Evolutionary conservation across 352 stramenopile genomes (phyloP).

Genomic region (Globisporangium emineosum): DNA sequence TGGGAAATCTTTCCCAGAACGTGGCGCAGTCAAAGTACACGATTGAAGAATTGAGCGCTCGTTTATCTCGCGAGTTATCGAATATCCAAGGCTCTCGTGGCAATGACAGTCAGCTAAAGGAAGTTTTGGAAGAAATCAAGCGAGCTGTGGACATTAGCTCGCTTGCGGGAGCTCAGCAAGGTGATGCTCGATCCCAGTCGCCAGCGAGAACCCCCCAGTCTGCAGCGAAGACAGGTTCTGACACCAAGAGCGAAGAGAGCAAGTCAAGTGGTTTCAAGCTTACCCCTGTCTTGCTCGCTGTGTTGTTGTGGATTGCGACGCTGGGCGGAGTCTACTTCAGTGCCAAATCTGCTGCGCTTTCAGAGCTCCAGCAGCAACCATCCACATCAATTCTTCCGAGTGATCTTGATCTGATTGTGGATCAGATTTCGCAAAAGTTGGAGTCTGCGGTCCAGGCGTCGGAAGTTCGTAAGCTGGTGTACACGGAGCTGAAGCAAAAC

Average conservation of each 20-base stretch:
- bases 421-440: conserved; percentile 21
- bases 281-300: conserved; percentile 9
- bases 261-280: conserved; percentile 8
- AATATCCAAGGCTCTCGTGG: conserved; percentile 13
- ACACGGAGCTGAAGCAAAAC: conserved; percentile 19
- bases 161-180: conserved; percentile 4
- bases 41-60: conserved; percentile 19
- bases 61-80: conserved; percentile 18
- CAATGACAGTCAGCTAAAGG: conserved; percentile 20
- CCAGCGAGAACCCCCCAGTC: conserved; percentile 3
- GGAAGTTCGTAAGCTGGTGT: conserved; percentile 19
- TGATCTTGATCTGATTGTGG: conserved; percentile 21
- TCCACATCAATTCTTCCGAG: conserved; percentile 16
- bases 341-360: conserved; percentile 19
- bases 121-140: conserved; percentile 22
- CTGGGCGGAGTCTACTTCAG: conserved; percentile 21
- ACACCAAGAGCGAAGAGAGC: not conserved
- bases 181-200: not conserved
- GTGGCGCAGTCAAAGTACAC: conserved; percentile 21
- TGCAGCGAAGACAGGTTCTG: conserved; percentile 1
- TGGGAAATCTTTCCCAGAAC: conserved; percentile 21
- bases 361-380: conserved; percentile 17
- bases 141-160: conserved; percentile 12
- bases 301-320: conserved; percentile 21
- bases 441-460: conserved; percentile 15